Percentiles rank a stretch among this genome's conserved stretches.
Conservation (phyloP, 2,329 filamentous ascomycete species). For the Botryosphaeria dothidea region DNA sequence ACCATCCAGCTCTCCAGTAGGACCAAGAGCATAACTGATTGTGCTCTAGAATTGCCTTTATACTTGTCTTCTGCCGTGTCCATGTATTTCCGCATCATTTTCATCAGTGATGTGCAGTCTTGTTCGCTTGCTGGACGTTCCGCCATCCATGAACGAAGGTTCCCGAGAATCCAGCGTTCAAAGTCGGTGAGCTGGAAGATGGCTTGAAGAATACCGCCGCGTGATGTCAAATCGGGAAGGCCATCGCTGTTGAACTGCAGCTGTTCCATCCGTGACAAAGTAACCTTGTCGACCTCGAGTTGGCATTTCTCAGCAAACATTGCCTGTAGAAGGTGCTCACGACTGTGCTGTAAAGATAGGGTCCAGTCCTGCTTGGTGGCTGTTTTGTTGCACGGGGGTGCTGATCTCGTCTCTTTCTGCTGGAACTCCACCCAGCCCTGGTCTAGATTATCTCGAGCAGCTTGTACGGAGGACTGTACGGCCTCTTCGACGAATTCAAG, state of each 20-base stretch:
- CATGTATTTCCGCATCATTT: conserved; percentile 25
- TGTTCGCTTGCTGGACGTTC: conserved; percentile 23
- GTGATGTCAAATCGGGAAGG: conserved; percentile 18
- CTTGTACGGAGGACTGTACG: neutral
- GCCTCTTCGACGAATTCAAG: neutral
- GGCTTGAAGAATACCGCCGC: neutral
- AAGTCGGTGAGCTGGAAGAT: conserved; percentile 40
- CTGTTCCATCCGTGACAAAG: neutral
- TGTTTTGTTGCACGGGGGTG: neutral
- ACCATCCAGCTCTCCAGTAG: conserved; percentile 61
- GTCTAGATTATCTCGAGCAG: neutral
- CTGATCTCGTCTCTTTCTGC: neutral
- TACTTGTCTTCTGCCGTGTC: conserved; percentile 35
- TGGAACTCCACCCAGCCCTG: neutral
- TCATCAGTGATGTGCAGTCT: conserved; percentile 28
- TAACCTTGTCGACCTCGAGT: neutral
- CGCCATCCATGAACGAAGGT: conserved; percentile 44
- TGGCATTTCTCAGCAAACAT: neutral
- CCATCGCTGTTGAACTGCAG: conserved; percentile 17
- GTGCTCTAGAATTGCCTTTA: conserved; percentile 42
- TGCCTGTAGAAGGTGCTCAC: neutral
- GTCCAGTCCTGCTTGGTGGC: neutral
- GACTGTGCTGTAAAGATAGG: neutral
- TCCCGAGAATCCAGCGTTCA: conserved; percentile 51
- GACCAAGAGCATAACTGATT: conserved; percentile 59